Percentiles rank a stretch among this genome's conserved stretches.
Conservation (phyloP, 2,329 filamentous ascomycete species). For the Phialophora expanda region DNA sequence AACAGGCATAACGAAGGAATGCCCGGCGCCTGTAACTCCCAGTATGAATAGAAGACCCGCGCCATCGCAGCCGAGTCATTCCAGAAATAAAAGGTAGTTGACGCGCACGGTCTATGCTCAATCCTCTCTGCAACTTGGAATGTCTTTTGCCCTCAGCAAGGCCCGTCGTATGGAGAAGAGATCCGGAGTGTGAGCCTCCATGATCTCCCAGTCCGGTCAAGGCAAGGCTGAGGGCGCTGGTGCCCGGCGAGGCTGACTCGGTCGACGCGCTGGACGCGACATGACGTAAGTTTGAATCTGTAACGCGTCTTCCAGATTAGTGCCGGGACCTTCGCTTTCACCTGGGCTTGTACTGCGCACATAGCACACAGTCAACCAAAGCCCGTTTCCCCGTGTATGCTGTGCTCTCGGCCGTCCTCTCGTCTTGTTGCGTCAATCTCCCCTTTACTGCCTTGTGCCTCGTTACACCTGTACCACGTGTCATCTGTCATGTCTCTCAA, state of each 20-base stretch:
- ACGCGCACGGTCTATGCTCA: not conserved
- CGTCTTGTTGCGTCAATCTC: conserved; percentile 1
- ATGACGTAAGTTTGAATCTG: not conserved
- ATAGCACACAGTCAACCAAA: not conserved
- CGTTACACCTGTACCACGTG: not conserved
- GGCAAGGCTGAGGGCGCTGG: not conserved
- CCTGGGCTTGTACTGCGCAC: no score
- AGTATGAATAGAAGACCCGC: not conserved
- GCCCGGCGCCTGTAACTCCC: conserved; percentile 3
- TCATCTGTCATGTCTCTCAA: conserved; percentile 32
- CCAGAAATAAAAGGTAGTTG: not conserved
- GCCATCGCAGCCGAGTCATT: not conserved
- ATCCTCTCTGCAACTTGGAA: not conserved
- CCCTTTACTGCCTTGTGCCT: not conserved
- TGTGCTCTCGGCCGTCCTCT: not conserved
- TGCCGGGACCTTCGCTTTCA: not conserved
- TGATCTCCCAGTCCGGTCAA: not conserved
- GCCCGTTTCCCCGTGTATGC: conserved; percentile 7
- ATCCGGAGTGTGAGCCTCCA: no score
- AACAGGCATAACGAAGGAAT: conserved; percentile 5
- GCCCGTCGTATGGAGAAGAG: not conserved
- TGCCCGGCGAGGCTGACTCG: not conserved
- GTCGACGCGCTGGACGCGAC: not conserved
- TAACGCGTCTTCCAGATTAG: conserved; percentile 4
- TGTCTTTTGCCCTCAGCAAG: not conserved